Conservation (phyloP, 805 yeast species). For the Tetrapisispora iriomotensis region DNA sequence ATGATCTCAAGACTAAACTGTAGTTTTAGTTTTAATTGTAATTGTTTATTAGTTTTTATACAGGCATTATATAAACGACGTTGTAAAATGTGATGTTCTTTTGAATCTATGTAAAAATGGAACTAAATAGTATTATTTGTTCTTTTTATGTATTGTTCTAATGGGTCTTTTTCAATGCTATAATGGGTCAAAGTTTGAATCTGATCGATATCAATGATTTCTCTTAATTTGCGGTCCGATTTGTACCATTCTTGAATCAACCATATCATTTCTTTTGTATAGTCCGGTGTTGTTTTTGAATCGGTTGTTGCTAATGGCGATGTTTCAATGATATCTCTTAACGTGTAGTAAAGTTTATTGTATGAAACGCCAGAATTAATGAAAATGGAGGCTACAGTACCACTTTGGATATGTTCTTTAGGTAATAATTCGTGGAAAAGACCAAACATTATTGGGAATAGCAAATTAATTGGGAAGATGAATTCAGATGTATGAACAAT, state of each 20-base stretch:
- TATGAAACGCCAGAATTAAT: conserved; percentile 52
- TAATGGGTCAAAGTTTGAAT: conserved; percentile 39
- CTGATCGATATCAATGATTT: conserved; percentile 39
- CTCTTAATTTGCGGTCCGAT: conserved; percentile 53
- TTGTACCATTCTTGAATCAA: conserved; percentile 60
- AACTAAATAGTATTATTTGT: conserved; percentile 29
- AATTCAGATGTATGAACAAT: conserved; percentile 58
- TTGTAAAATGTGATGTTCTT: too few relatives aligned
- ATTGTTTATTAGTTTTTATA: too few relatives aligned
- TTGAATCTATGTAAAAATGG: too few relatives aligned
- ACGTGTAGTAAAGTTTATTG: conserved; percentile 54
- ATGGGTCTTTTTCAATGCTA: conserved; percentile 47
- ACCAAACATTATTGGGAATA: conserved; percentile 56
- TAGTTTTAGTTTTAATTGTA: not conserved
- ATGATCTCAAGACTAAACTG: too few relatives aligned
- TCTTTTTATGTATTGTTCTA: conserved; percentile 36
- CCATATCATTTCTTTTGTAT: conserved; percentile 51
- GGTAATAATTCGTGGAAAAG: conserved; percentile 37
- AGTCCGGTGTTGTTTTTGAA: conserved; percentile 34
- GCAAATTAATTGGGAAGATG: conserved; percentile 68
- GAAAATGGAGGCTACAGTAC: conserved; percentile 53
- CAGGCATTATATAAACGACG: too few relatives aligned
- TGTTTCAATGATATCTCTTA: conserved; percentile 55
- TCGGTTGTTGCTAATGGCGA: conserved; percentile 17
- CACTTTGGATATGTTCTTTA: conserved; percentile 35